Evolutionary conservation across 768 basidiomycete species (phyloP).

Genomic region (Lentinus brumalis): DNA sequence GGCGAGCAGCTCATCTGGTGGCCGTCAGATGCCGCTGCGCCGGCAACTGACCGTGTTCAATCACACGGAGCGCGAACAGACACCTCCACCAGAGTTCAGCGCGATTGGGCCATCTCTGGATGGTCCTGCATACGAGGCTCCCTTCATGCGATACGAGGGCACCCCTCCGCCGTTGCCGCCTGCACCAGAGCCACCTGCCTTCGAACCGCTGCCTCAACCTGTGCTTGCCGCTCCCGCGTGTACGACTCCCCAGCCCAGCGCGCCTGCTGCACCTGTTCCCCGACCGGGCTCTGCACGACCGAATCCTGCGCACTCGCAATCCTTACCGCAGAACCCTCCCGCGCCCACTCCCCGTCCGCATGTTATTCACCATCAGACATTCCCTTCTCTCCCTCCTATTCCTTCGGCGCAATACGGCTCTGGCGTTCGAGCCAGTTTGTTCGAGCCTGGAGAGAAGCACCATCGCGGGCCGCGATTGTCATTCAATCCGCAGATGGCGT

Average conservation of each 20-base stretch:
- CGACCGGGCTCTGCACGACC: neutral
- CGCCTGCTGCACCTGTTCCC: slow-evolving; percentile 1
- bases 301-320: slow-evolving; percentile 6
- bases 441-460: neutral
- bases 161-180: slow-evolving; percentile 21
- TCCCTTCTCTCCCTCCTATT: neutral
- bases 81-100: slow-evolving; percentile 44
- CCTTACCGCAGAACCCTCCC: neutral
- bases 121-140: slow-evolving; percentile 39
- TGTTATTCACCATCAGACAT: neutral
- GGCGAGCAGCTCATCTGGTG: neutral
- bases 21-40: neutral
- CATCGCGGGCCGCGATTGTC: slow-evolving; percentile 6
- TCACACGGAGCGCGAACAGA: slow-evolving; percentile 9
- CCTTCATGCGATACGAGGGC: slow-evolving; percentile 26
- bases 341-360: neutral
- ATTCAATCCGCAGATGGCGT: slow-evolving; percentile 54
- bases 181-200: neutral
- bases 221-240: neutral
- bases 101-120: slow-evolving; percentile 39
- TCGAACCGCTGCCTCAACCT: slow-evolving; percentile 22
- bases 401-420: neutral
- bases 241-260: neutral
- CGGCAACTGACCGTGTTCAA: slow-evolving; percentile 9
- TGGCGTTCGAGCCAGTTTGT: neutral